phyloP scores from a whole-genome alignment of 768 basidiomycete species.

The Leccinum olivaceopallidum region DNA sequence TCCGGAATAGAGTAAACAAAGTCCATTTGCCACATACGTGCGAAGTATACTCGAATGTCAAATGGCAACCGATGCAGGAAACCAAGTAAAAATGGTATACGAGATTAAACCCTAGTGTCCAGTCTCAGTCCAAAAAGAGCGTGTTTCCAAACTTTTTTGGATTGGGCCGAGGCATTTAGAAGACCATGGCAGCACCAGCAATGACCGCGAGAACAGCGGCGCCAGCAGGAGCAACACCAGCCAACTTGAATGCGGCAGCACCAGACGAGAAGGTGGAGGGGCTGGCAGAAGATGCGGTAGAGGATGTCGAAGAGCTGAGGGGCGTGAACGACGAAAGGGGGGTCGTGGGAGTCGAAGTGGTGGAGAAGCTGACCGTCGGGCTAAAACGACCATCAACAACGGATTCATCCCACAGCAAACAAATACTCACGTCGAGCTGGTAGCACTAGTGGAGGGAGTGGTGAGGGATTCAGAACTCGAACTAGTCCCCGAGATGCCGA shows the following conservation, averaged over 20 bases:
- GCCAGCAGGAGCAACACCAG: conserved; percentile 35
- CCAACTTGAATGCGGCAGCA: conserved; percentile 34
- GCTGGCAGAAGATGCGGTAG: conserved; percentile 23
- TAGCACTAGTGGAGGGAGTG: conserved; percentile 3
- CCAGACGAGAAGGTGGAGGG: conserved; percentile 22
- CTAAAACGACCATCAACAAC: conserved; percentile 4
- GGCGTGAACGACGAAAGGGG: conserved; percentile 1
- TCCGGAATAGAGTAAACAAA: neutral
- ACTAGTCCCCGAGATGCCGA: conserved; percentile 38
- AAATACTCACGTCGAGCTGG: conserved; percentile 15
- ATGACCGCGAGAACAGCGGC: conserved; percentile 44
- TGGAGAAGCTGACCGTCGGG: neutral
- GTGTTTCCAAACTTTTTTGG: neutral
- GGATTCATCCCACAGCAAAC: fast-evolving
- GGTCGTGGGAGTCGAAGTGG: conserved; percentile 13
- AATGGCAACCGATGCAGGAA: neutral
- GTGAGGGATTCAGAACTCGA: neutral
- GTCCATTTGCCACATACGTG: neutral
- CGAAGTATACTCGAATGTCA: neutral
- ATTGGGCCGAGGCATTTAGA: conserved; percentile 35
- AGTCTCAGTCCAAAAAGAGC: conserved; percentile 1
- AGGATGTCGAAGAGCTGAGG: neutral
- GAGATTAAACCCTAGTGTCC: neutral
- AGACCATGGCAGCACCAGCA: conserved; percentile 49
- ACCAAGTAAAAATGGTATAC: neutral